Evolutionary conservation across 1,139 yeast genomes (phyloP).

Genomic region (Pichia sp.): DNA sequence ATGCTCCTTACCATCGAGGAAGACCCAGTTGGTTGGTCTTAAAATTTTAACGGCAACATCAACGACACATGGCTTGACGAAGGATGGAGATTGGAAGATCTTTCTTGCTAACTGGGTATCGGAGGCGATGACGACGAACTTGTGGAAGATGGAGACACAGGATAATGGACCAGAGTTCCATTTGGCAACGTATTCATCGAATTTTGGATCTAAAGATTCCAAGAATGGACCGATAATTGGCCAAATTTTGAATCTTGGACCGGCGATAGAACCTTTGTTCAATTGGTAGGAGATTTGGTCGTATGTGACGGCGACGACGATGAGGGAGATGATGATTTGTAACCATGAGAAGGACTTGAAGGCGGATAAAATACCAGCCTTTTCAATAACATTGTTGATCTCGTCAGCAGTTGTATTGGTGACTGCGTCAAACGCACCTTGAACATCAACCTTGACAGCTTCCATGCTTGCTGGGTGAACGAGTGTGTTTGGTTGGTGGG

Average conservation of each 20-base stretch:
- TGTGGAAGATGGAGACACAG: slow-evolving; percentile 97
- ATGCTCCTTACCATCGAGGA: slow-evolving; percentile 93
- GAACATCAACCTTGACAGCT: slow-evolving; percentile 1
- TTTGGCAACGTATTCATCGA: slow-evolving; percentile 87
- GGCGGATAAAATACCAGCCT: slow-evolving; percentile 1
- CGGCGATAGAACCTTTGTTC: slow-evolving; percentile 85
- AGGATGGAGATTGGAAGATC: slow-evolving; percentile 78
- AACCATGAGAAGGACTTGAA: slow-evolving; percentile 38
- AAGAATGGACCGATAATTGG: slow-evolving; percentile 96
- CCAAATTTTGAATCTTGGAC: slow-evolving; percentile 84
- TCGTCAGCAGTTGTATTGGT: slow-evolving; percentile 5
- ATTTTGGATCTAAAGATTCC: slow-evolving; percentile 95
- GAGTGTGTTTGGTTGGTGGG: background rate
- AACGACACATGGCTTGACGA: slow-evolving; percentile 95
- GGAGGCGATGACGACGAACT: slow-evolving; percentile 94
- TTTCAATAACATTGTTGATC: background rate
- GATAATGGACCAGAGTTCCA: slow-evolving; percentile 95
- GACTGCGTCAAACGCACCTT: slow-evolving; percentile 5
- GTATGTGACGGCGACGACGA: slow-evolving; percentile 56
- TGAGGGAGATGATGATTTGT: slow-evolving; percentile 49
- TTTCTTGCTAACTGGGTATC: slow-evolving; percentile 89
- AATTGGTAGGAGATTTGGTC: slow-evolving; percentile 81
- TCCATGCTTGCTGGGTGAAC: slow-evolving; percentile 7
- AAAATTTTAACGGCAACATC: slow-evolving; percentile 93
- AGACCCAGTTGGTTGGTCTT: slow-evolving; percentile 97